Percentiles rank a stretch among this genome's conserved stretches.
These are phyloP conservation scores for Abelmoschus esculentus DNA, from an alignment of 345 rosid species.

Conservation along the genomic window DNA sequence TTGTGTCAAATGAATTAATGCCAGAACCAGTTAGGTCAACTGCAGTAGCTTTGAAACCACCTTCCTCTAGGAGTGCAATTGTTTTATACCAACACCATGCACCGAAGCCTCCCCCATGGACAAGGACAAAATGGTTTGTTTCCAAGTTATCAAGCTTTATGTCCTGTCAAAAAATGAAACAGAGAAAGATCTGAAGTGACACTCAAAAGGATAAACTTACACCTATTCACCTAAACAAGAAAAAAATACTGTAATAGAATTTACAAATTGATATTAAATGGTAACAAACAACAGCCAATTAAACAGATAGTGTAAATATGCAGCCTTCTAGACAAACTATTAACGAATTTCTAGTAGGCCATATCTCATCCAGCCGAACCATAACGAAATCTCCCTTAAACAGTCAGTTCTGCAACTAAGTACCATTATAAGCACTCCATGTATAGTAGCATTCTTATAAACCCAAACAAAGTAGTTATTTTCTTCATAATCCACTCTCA, in stretches of 20 bases:
- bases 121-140: constrained; percentile 74
- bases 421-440: neutral
- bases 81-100: constrained; percentile 99
- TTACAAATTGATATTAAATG: neutral
- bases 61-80: constrained; percentile 83
- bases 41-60: constrained; percentile 82
- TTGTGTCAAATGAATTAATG: constrained; percentile 59
- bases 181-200: constrained; percentile 7
- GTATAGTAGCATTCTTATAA: no score
- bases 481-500: no score
- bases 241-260: neutral
- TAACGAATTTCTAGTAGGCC: neutral
- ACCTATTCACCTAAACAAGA: neutral
- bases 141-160: constrained; percentile 68
- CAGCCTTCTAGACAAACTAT: neutral
- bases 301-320: neutral
- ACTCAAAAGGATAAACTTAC: neutral
- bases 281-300: constrained; percentile 5
- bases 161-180: constrained; percentile 38
- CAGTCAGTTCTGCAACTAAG: neutral
- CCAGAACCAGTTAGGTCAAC: constrained; percentile 92
- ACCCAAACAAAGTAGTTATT: no score
- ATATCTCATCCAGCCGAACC: neutral
- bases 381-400: neutral
- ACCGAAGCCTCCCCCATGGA: constrained; percentile 97